Base-by-base conservation (phyloP, 345 rosid species). In the Luvunga scandens region DNA sequence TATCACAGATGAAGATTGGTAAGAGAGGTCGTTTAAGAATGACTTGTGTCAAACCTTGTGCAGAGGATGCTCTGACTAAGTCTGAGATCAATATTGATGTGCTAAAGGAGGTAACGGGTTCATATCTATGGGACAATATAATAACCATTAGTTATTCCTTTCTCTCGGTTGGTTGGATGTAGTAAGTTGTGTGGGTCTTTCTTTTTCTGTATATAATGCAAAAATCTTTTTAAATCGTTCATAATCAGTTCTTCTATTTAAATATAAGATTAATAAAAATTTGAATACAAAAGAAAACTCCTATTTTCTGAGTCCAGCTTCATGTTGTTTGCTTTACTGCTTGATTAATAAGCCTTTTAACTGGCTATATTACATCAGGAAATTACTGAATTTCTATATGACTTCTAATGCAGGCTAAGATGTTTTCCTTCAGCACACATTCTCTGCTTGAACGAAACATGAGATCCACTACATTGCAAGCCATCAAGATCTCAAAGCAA, bases 81-180 rank as follows among this genome's bases (percentile, higher is more conserved):
- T 91, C 94, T 45, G 99, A 93, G 75, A 89, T 95, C 85, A 93
- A 90, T 50, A 84, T 88, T 61, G 98, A 93, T 79, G 97, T 92
- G 76, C 84, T 95, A 79, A 95, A 88, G 89, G 96, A 93, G 98
- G 98, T 93, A 92, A 79, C 4, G 12, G 56, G 39, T 66, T 69
- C 66, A 9, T 21, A 78, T 60, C 27, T 74, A 16, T 81, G 53
- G 13, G 24, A 57, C 22, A 55, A 67, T 38, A 10, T 66, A 36
- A 70, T 42, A 59, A 76, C 9, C 57, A 30, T 53, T 50, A 30
- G n/a, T 64, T 65, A 31, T 31, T 65, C 25, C 36, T 65, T 65
- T 19, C 30, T 45, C 6, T 30, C 7, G 5, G 33, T 42, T 10
- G 61, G 28, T 24, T 27, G 19, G 1, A 45, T 53, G 57, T 24